Evolutionary conservation across 2,329 filamentous ascomycete genomes (phyloP), one percentile per base, ranked within the genome.

Genomic region (Eurotiales sp.): DNA sequence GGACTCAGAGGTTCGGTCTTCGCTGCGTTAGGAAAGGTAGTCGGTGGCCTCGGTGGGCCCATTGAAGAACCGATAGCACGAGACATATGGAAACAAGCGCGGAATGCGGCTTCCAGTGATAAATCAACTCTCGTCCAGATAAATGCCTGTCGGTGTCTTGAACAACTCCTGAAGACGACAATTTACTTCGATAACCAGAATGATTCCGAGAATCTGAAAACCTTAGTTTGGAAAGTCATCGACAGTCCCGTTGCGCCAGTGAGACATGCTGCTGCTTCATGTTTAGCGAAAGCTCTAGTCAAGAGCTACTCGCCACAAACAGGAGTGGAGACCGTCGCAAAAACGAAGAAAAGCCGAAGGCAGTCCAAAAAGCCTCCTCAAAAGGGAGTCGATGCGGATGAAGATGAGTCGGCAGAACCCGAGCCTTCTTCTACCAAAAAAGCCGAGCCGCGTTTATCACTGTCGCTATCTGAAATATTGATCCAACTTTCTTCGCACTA

Each of bases 1-100:
- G 93, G 91, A 0, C 74, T 96, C 50, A 84, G 91, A 54, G 88
- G 87, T 14, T 85, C 88, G 15, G 78, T 90, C 19, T 89, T 95
- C 63, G 80, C 77, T 40, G 83, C 90, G 1, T 71, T 96, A 44
- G 84, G 82, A 37, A 91, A 90, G 72, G 81, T 96, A 36, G 78
- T 86, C 22, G 79, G 78, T 53, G 92, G 91, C 68, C 82, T 96
- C 23, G 80, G 82, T 50, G 77, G 78, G 4, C 90, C 88, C 54
- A 78, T 92, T 61, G 93, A 99, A 60, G 93, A 99, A 69, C 77
- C 75, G 50, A 78, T 91, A 32, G 88, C 88, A n/a, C 84, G 90
- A 63, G 91, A 96, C 66, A 82, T 95, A 14, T 97, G 90, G 90
- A 99, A 96, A 70, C 88, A 92, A 66, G 86, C 85, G 22, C 84